phyloP scores from a whole-genome alignment of 371 early-diverging fungal genomes.

The Mycotypha africana region DNA sequence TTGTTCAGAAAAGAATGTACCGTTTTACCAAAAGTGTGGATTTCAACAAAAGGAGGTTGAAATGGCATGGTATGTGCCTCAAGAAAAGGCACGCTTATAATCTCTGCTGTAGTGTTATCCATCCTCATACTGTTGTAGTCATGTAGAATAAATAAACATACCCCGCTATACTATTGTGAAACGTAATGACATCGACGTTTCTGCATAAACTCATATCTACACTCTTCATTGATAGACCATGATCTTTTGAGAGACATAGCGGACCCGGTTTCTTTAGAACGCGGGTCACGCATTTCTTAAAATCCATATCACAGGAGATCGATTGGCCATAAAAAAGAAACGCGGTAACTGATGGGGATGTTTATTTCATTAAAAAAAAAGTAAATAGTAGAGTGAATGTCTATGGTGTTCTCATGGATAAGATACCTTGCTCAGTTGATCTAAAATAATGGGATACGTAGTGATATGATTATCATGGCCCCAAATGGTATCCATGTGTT shows the following conservation, averaged over 20 bases:
- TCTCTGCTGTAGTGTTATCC: constrained; percentile 2
- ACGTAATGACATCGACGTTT: too few species aligned
- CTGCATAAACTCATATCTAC: too few species aligned
- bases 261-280: too few species aligned
- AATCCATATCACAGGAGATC: too few species aligned
- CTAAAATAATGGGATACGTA: constrained; percentile 29
- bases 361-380: not conserved
- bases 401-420: too few species aligned
- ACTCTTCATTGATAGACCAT: too few species aligned
- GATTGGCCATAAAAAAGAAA: too few species aligned
- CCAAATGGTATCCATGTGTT: constrained; percentile 61
- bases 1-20: constrained; percentile 49
- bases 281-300: too few species aligned
- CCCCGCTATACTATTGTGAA: not conserved
- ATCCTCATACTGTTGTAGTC: not conserved
- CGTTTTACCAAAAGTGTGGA: constrained; percentile 52
- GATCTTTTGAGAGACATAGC: too few species aligned
- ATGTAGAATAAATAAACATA: not conserved
- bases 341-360: too few species aligned
- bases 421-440: too few species aligned
- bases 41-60: constrained; percentile 43
- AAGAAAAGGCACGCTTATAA: constrained; percentile 30
- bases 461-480: constrained; percentile 31
- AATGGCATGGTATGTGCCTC: constrained; percentile 51
- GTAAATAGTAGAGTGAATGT: too few species aligned